A percentile compares a stretch with the other conserved stretches of the same genome.
Conservation (phyloP, 129 eudicot genomes). For the Daucus carota region DNA sequence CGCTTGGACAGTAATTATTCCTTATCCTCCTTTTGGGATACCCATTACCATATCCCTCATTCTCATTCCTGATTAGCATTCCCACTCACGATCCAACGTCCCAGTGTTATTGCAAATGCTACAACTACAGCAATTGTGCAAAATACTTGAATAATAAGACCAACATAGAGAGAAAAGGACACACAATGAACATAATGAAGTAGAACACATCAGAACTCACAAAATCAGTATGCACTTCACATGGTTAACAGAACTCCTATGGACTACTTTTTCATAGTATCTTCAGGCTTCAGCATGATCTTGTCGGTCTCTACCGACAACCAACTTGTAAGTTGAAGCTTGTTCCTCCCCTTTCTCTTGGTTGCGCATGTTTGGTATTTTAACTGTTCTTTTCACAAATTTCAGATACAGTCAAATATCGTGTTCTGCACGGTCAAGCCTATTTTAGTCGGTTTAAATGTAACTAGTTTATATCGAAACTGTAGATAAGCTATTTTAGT, state of each 20-base stretch:
- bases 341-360: not conserved
- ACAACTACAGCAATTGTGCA: too few species aligned
- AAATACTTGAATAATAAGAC: too few species aligned
- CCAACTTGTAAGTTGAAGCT: not conserved
- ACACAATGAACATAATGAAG: not conserved
- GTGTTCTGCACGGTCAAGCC: not conserved
- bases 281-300: not conserved
- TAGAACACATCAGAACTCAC: not conserved
- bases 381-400: not conserved
- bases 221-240: not conserved
- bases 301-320: not conserved
- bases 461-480: not conserved
- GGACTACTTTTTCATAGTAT: not conserved
- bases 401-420: not conserved
- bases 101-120: too few species aligned
- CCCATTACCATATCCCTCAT: too few species aligned
- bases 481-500: too few species aligned
- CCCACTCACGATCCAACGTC: too few species aligned
- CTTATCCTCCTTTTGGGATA: too few species aligned
- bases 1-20: too few species aligned
- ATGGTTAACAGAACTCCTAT: not conserved
- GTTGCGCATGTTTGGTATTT: not conserved
- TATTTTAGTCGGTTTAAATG: not conserved
- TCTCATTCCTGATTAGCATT: too few species aligned
- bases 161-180: too few species aligned